Evolutionary conservation across 202 grass and related monocot genomes (phyloP), one percentile per base, ranked within the genome.

Genomic region (Setaria viridis): DNA sequence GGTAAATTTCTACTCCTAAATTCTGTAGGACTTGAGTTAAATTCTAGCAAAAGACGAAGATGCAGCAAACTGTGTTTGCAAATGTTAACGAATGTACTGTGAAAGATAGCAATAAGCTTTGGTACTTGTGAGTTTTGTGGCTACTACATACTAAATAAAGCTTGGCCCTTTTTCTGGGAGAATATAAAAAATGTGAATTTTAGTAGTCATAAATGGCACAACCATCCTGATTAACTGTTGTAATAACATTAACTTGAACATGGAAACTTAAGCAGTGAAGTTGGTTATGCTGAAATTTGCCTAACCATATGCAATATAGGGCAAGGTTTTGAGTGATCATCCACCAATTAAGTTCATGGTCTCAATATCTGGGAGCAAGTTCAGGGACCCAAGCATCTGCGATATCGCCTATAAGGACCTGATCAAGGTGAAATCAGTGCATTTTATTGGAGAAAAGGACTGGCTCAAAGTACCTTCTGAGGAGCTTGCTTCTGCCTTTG

Each of bases 381-480:
- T 98, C 66, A 92, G 91, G 77, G 88, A 95, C 78, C 85, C 95
- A 76, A 91, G 77, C 70, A 92, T 98, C 41, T 91, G 95, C 63
- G 67, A 77, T 63, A 62, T 98, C 43, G 95, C 89, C 8, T 98
- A 98, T 12, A 98, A 92, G 80, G 78, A 87, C 3, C 83, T 46
- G 5, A 93, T 95, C 64, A 94, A 87, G 47, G 89, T 68, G 37
- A 95, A 89, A 87, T 95, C 95, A 13, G 89, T 91, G 56, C 95
- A 98, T 75, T 87, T 98, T 33, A 94, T 98, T 86, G 95, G 95
- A 80, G 95, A 98, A 34, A 98, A 95, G 56, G 95, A 98, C 86
- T 95, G 93, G 93, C 89, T 98, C 33, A 98, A 95, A 92, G 15
- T 92, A 48, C 95, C 93, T 13, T 95, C 93, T 0, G 89, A 95